Evolutionary conservation across 306 rosid species (phyloP).

Genomic region (Begonia masoniana): DNA sequence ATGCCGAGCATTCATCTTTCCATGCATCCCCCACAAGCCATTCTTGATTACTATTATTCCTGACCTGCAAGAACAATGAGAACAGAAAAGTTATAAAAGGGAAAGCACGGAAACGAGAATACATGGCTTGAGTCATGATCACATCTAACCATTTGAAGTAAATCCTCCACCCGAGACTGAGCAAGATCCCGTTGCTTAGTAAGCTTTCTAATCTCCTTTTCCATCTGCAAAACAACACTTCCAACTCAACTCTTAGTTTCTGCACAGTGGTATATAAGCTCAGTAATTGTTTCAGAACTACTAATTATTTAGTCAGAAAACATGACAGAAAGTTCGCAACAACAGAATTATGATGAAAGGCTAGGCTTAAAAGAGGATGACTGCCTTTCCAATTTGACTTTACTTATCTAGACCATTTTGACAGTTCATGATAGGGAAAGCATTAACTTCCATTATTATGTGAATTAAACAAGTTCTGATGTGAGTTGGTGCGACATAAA

Average conservation of each 20-base stretch:
- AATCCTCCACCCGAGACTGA: conserved; percentile 80
- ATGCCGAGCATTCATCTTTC: conserved; percentile 65
- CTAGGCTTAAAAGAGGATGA: not conserved
- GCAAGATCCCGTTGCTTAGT: conserved; percentile 87
- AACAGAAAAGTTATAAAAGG: conserved; percentile 3
- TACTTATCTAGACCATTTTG: too few relatives aligned
- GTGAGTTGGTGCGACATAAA: too few relatives aligned
- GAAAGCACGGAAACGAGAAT: conserved; percentile 5
- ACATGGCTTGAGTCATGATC: conserved; percentile 56
- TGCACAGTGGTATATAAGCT: not conserved
- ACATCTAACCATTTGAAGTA: conserved; percentile 51
- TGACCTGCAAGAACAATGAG: conserved; percentile 19
- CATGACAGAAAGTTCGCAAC: too few relatives aligned
- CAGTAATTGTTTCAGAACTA: too few relatives aligned
- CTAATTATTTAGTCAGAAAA: too few relatives aligned
- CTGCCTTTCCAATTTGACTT: not conserved
- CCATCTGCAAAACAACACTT: conserved; percentile 51
- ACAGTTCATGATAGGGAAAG: too few relatives aligned
- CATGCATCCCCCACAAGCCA: conserved; percentile 33
- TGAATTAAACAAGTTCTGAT: too few relatives aligned
- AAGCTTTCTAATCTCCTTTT: conserved; percentile 68
- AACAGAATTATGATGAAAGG: not conserved
- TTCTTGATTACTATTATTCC: conserved; percentile 24
- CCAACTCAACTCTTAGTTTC: not conserved
- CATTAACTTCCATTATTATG: too few relatives aligned